A percentile compares a stretch with the other conserved stretches of the same genome.
Conservation (phyloP, 2,329 filamentous ascomycete species). For the Nemania bipapillata region DNA sequence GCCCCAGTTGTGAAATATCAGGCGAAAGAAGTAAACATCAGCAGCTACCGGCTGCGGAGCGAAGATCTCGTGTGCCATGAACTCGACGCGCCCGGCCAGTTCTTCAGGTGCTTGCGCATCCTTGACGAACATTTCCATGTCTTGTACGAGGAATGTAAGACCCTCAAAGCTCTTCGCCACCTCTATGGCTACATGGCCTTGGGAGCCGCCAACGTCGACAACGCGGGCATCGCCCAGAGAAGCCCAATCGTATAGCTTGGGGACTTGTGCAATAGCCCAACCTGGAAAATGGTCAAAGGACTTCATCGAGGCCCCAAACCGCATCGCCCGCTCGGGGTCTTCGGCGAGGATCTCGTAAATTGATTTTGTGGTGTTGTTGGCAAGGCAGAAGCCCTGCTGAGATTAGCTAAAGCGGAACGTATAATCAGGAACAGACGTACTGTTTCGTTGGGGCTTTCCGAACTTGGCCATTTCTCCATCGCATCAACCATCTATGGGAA, state of each 20-base stretch:
- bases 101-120: constrained; percentile 10
- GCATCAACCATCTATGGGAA: constrained; percentile 40
- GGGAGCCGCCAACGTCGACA: constrained; percentile 41
- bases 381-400: constrained; percentile 41
- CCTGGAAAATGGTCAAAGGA: constrained; percentile 37
- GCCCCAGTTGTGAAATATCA: constrained; percentile 38
- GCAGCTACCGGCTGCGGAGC: constrained; percentile 24
- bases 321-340: constrained; percentile 28
- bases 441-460: constrained; percentile 42
- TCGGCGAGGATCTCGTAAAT: constrained; percentile 35
- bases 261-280: constrained; percentile 23
- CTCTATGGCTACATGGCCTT: constrained; percentile 41
- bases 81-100: constrained; percentile 17
- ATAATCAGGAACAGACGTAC: constrained; percentile 26
- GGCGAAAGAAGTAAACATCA: constrained; percentile 35
- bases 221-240: constrained; percentile 40
- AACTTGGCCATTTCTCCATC: constrained; percentile 43
- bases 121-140: constrained; percentile 33
- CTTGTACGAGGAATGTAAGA: constrained; percentile 44
- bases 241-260: constrained; percentile 45
- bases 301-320: constrained; percentile 28
- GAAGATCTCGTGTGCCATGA: constrained; percentile 32
- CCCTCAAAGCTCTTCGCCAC: constrained; percentile 39
- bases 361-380: constrained; percentile 32
- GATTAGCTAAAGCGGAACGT: constrained; percentile 25